Evolutionary conservation across 345 rosid genomes (phyloP), one percentile per base, ranked within the genome.

Genomic region (Eutrema japonicum): DNA sequence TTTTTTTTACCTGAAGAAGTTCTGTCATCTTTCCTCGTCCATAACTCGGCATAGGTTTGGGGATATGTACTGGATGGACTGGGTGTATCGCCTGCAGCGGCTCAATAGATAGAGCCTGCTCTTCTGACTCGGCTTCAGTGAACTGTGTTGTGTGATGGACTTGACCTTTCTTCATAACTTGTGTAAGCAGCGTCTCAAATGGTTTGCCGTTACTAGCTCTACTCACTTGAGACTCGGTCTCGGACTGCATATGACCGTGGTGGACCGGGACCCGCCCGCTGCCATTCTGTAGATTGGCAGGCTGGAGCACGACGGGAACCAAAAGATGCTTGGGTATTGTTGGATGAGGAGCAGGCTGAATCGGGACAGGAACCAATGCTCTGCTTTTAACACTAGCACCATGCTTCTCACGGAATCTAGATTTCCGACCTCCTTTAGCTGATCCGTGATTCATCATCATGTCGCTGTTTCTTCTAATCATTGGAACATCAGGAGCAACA

Each of bases 21-120:
- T 92, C 88, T 6, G 96, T 90, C 96, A 92, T 87, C 74, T 85
- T 90, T 38, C 92, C 96, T 65, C 82, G 72, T 78, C 86, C 85
- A 35, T 79, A 85, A 65, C 81, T 83, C 47, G 84, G 87, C 68
- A 82, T 22, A n/a, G 88, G 86, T 67, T 74, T 85, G 6, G 87
- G 68, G 50, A 77, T 50, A 73, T 80, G 75, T 30, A 65, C 82
- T 52, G 90, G 73, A 37, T 79, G 84, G 62, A 41, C 68, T 3
- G 93, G 89, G 63, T 81, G 89, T 45, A 89, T 71, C 0, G 84
- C 71, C 79, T 82, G 87, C 71, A 85, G 71, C 13, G 97, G 92
- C 80, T 88, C 96, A 27, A 86, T 77, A 30, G 85, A 83, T 67
- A 91, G 85, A 43, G 92, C 83, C 66, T 79, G 86, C 78, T 83